These are phyloP conservation scores for Coniferiporia sulphurascens DNA, from an alignment of 1,284 basidiomycete species.

Conservation along the genomic window DNA sequence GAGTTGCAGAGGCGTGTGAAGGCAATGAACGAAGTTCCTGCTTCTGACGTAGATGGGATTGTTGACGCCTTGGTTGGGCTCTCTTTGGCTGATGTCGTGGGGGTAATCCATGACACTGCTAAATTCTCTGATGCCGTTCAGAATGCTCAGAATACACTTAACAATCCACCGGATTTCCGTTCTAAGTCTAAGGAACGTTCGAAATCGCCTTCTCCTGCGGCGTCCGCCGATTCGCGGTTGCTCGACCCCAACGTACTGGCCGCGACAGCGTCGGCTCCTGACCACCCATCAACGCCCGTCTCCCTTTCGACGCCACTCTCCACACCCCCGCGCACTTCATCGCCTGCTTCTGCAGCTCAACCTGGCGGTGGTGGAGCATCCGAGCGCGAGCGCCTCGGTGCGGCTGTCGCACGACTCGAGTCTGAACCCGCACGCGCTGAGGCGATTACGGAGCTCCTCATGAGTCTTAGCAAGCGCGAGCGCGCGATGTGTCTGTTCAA, in stretches of 20 bases:
- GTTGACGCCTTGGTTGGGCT: conserved; percentile 66
- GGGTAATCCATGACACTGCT: conserved; percentile 63
- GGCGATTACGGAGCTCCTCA: conserved; percentile 73
- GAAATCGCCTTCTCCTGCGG: conserved; percentile 40
- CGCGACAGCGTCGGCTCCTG: conserved; percentile 74
- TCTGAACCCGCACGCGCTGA: conserved; percentile 38
- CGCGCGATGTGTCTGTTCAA: conserved; percentile 89
- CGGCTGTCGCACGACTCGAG: conserved; percentile 62
- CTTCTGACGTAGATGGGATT: conserved; percentile 54
- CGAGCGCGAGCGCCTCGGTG: conserved; percentile 71
- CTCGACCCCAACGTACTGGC: conserved; percentile 55
- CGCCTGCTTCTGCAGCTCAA: conserved; percentile 36
- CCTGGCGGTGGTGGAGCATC: conserved; percentile 11
- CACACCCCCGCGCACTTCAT: conserved; percentile 75
- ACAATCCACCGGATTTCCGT: conserved; percentile 31
- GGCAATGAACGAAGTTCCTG: conserved; percentile 43
- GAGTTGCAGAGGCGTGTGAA: conserved; percentile 75
- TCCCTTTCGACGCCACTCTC: conserved; percentile 67
- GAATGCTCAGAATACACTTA: conserved; percentile 36
- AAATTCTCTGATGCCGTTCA: conserved; percentile 63
- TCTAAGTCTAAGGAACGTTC: conserved; percentile 35
- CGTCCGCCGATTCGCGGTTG: conserved; percentile 59
- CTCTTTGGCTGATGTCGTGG: conserved; percentile 70
- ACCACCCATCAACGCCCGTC: conserved; percentile 77
- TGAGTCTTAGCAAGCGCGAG: conserved; percentile 83